Evolutionary conservation across 192 early-diverging fungal genomes (phyloP), one percentile per base, ranked within the genome.

Genomic region (Spizellomyces punctatus): DNA sequence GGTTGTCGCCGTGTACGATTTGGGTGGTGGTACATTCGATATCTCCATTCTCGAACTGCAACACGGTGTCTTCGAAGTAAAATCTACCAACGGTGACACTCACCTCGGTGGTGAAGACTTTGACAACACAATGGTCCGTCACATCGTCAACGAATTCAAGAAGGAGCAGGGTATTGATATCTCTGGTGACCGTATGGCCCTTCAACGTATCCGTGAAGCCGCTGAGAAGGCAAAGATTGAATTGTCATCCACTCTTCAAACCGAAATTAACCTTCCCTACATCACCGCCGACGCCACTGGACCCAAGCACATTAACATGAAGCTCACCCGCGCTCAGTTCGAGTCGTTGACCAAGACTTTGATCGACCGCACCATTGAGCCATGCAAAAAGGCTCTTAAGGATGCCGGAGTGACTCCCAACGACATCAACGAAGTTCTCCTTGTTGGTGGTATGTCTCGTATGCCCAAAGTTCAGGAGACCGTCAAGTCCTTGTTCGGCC

Each of bases 1-100:
- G 79, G 80, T 94, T 41, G 90, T 98, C 59, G 95, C 94, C 41
- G 96, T 98, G 45, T 98, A 94, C 83, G 96, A 98, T 88, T 83
- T 98, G 50, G 96, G 96, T 58, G 96, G 96, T 82, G 96, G 96
- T 76, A 98, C 96, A n/a, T 98, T 98, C 76, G 96, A 98, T 95
- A 91, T 98, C 81, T 96, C 95, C 52, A 91, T 98, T 66, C 85
- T 98, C n/a, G 95, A 96, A 79, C 97, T 98, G 68, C 94, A 97
- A 69, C 93, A 95, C 76, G 95, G 95, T 73, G 96, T 98, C 14
- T 98, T 98, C 69, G 96, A 98, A 81, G 96, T 98, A 79, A 96
- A 96, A 85, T 95, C 94, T 47, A 98, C 96, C 73, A 96, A 96
- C 76, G 96, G 96, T 71, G 95, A 98, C 82, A 98, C 96, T 21